Evolutionary conservation across 73 alveolate genomes (phyloP).

Genomic region (Stentor coeruleus): DNA sequence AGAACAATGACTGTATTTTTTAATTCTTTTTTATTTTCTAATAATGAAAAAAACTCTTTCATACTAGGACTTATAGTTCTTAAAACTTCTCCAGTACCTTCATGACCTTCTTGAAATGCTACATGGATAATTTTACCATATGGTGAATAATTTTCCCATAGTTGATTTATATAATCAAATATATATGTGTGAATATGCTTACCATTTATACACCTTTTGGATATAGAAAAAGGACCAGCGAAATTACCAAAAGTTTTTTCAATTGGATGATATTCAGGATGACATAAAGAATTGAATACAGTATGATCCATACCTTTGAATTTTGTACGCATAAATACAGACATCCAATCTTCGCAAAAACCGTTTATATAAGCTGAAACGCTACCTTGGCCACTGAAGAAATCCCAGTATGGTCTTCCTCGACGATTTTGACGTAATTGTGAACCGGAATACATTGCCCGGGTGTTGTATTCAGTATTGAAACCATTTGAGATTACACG

Average conservation of each 20-base stretch:
- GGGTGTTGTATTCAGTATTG: conserved; percentile 21
- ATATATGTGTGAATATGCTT: not conserved
- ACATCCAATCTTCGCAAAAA: conserved; percentile 26
- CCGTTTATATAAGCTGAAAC: conserved; percentile 24
- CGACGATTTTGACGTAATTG: conserved; percentile 19
- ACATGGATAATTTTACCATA: conserved; percentile 27
- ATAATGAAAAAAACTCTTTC: not conserved
- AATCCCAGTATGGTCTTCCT: conserved; percentile 20
- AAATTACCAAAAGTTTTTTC: conserved; percentile 22
- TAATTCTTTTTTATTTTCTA: conserved; percentile 22
- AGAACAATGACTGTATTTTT: conserved; percentile 25
- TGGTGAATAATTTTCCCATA: conserved; percentile 29
- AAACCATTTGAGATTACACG: conserved; percentile 10
- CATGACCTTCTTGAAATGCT: conserved; percentile 36
- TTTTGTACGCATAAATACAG: not conserved
- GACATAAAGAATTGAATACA: not conserved
- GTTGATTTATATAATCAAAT: conserved; percentile 28
- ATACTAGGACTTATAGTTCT: conserved; percentile 15
- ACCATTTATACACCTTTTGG: conserved; percentile 32
- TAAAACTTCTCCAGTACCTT: conserved; percentile 39
- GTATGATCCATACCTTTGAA: conserved; percentile 24
- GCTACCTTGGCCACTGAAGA: conserved; percentile 2
- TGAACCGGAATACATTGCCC: conserved; percentile 29
- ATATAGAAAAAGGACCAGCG: conserved; percentile 25
- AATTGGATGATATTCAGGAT: conserved; percentile 23